Percentiles rank a stretch among this genome's conserved stretches.
These are phyloP conservation scores for Heliosperma pusillum DNA, from an alignment of 148 eudicot genomes.

Conservation along the genomic window DNA sequence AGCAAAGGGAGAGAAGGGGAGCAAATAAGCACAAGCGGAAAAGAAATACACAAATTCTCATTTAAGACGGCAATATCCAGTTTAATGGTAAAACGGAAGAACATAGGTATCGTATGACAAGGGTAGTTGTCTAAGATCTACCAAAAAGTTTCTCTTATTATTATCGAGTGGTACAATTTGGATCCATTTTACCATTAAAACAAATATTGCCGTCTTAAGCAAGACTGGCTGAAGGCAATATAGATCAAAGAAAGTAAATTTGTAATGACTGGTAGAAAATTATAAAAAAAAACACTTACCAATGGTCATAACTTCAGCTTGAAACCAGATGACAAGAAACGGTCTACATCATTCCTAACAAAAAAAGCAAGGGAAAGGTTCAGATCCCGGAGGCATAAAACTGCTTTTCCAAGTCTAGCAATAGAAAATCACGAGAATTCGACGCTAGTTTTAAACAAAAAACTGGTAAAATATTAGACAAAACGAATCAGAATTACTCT, in stretches of 20 bases:
- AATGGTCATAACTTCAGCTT: neutral
- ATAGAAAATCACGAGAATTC: neutral
- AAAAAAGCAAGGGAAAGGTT: neutral
- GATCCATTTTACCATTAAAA: too few species aligned
- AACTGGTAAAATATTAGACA: neutral
- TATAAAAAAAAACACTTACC: neutral
- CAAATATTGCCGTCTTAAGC: too few species aligned
- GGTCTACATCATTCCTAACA: slow-evolving; percentile 1
- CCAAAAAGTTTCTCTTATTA: too few species aligned
- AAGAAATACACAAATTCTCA: too few species aligned
- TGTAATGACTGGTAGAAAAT: neutral
- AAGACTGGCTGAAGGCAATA: too few species aligned
- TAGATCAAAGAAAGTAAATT: neutral
- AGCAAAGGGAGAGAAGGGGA: too few species aligned
- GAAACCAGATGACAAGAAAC: slow-evolving; percentile 1
- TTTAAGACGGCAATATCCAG: too few species aligned
- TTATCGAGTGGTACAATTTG: too few species aligned
- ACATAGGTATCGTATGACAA: too few species aligned
- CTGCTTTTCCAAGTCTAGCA: neutral
- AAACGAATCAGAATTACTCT: neutral
- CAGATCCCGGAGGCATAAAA: neutral
- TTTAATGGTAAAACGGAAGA: too few species aligned
- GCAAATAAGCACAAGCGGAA: too few species aligned
- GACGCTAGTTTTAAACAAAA: neutral
- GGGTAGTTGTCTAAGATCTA: too few species aligned